Conservation (phyloP, 495 filamentous ascomycete genomes). For the Amniculicola lignicola region DNA sequence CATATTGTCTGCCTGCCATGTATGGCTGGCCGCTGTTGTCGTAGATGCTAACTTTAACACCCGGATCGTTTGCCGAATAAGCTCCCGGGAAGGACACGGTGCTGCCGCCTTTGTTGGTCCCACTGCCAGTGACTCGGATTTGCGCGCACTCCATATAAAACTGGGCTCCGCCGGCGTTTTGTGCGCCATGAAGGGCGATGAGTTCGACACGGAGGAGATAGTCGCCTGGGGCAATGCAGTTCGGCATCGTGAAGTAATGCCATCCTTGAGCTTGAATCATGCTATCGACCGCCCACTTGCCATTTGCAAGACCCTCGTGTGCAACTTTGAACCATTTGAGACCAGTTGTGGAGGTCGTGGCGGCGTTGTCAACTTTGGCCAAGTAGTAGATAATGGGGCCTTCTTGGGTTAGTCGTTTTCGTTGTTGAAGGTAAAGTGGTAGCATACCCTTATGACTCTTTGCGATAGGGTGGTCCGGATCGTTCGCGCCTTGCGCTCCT, state of each 20-base stretch:
- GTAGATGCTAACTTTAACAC: constrained; percentile 14
- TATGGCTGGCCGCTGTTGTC: constrained; percentile 7
- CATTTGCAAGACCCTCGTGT: constrained; percentile 37
- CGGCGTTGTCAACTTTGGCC: constrained; percentile 19
- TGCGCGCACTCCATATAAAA: constrained; percentile 35
- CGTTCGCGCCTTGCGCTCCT: constrained; percentile 48
- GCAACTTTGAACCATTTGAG: constrained; percentile 22
- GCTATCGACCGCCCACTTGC: constrained; percentile 54
- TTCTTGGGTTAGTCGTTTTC: background rate
- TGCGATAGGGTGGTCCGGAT: constrained; percentile 50
- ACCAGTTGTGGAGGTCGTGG: constrained; percentile 12
- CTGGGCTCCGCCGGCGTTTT: constrained; percentile 44
- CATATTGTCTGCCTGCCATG: constrained; percentile 7
- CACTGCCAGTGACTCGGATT: constrained; percentile 10
- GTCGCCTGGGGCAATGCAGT: constrained; percentile 46
- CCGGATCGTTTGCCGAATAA: constrained; percentile 11
- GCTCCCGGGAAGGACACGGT: constrained; percentile 17
- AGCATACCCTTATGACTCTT: constrained; percentile 45
- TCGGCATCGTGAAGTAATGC: constrained; percentile 49
- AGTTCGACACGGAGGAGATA: constrained; percentile 54
- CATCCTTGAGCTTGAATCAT: constrained; percentile 46
- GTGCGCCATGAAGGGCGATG: constrained; percentile 49
- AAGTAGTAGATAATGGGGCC: constrained; percentile 23
- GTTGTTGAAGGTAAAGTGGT: background rate
- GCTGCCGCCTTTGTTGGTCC: constrained; percentile 7